Conservation (phyloP, 1,284 basidiomycete genomes). For the Leccinum olivaceoglutinosum region DNA sequence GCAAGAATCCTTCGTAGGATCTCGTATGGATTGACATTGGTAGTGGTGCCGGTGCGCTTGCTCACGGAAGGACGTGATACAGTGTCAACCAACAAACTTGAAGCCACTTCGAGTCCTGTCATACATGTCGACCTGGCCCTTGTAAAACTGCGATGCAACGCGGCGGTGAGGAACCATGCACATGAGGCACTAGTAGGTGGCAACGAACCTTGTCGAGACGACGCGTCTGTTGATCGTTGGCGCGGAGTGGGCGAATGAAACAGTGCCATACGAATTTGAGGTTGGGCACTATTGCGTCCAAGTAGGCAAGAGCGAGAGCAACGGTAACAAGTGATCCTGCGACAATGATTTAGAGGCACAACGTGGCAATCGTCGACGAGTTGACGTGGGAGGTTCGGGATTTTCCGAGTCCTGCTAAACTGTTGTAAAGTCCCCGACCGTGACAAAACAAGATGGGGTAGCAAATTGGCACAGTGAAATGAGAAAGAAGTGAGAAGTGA, state of each 20-base stretch:
- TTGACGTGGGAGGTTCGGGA: no score
- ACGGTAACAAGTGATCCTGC: constrained; percentile 21
- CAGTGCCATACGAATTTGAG: constrained; percentile 46
- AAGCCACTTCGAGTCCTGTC: constrained; percentile 58
- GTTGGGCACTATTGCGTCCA: constrained; percentile 31
- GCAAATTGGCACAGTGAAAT: no score
- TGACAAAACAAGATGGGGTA: no score
- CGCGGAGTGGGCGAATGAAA: constrained; percentile 38
- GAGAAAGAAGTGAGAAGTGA: no score
- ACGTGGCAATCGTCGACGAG: constrained; percentile 23
- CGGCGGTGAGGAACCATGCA: background rate
- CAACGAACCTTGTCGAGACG: constrained; percentile 38
- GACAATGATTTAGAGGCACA: constrained; percentile 19
- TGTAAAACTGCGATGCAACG: constrained; percentile 45
- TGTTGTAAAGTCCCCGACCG: no score
- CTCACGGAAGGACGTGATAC: constrained; percentile 68
- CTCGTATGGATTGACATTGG: no score
- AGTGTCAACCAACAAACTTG: constrained; percentile 34
- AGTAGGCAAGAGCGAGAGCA: constrained; percentile 15
- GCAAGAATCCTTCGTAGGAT: no score
- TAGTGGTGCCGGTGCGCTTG: no score
- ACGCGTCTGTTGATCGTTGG: constrained; percentile 33
- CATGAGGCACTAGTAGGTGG: background rate
- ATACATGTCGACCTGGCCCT: constrained; percentile 67
- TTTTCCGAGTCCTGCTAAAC: no score